These are phyloP conservation scores for Euphorbia celastroides DNA, from an alignment of 441 rosid species.

Conservation along the genomic window DNA sequence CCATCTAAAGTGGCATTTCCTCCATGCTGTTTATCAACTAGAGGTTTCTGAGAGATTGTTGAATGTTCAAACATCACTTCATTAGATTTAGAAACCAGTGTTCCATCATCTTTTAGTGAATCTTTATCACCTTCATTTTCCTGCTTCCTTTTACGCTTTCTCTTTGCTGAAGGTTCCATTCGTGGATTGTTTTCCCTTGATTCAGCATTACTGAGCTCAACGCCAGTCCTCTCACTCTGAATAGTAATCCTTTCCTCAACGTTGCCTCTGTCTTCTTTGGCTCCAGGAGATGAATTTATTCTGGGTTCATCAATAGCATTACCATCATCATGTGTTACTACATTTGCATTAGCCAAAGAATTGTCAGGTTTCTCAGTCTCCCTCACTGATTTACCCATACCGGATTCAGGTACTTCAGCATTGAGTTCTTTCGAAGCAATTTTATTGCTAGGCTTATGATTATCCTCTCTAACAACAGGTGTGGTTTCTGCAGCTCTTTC, in stretches of 20 bases:
- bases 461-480: slow-evolving; percentile 19
- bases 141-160: slow-evolving; percentile 18
- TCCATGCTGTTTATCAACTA: slow-evolving; percentile 16
- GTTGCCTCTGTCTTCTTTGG: slow-evolving; percentile 7
- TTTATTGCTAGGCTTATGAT: slow-evolving; percentile 18
- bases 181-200: slow-evolving; percentile 18
- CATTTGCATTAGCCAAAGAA: slow-evolving; percentile 6
- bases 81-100: slow-evolving; percentile 15
- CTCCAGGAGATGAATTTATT: slow-evolving; percentile 15
- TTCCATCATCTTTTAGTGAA: slow-evolving; percentile 10
- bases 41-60: slow-evolving; percentile 15
- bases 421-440: slow-evolving; percentile 20
- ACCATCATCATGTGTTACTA: slow-evolving; percentile 11
- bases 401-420: slow-evolving; percentile 11
- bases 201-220: slow-evolving; percentile 13
- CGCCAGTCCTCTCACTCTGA: slow-evolving; percentile 13
- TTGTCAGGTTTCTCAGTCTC: background rate
- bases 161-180: slow-evolving; percentile 23
- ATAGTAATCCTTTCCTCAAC: slow-evolving; percentile 3
- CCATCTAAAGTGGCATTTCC: slow-evolving; percentile 9
- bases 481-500: slow-evolving; percentile 11
- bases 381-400: slow-evolving; percentile 6
- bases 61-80: slow-evolving; percentile 8
- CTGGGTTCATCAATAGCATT: slow-evolving; percentile 8
- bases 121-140: slow-evolving; percentile 14